Conservation (phyloP, 2,329 filamentous ascomycete genomes). For the Aspergillus pseudoglaucus region DNA sequence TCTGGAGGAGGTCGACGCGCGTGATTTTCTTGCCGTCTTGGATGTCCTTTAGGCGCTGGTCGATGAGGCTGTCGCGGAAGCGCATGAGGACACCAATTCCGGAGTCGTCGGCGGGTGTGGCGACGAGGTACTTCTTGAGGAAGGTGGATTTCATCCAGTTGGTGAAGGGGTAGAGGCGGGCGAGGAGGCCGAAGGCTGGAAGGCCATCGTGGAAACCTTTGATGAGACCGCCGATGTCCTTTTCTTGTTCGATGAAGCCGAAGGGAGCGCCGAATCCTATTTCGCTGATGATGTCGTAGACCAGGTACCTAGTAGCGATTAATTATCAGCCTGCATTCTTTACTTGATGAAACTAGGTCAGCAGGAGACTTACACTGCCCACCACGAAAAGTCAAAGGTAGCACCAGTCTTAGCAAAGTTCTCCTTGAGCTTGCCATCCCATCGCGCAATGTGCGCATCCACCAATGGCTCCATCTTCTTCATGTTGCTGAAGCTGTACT, state of each 20-base stretch:
- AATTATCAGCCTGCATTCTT: neutral
- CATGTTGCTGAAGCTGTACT: slow-evolving; percentile 52
- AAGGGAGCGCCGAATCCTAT: slow-evolving; percentile 52
- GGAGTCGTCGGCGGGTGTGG: slow-evolving; percentile 47
- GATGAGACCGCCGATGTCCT: slow-evolving; percentile 50
- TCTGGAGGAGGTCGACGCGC: slow-evolving; percentile 50
- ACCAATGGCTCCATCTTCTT: slow-evolving; percentile 55
- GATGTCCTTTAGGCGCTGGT: slow-evolving; percentile 44
- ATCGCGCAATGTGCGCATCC: slow-evolving; percentile 46
- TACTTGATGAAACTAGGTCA: too few species aligned
- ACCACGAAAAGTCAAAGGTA: slow-evolving; percentile 50
- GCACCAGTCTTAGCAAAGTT: slow-evolving; percentile 42
- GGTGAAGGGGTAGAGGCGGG: slow-evolving; percentile 49
- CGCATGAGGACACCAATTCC: slow-evolving; percentile 53
- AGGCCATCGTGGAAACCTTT: slow-evolving; percentile 50
- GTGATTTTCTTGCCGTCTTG: slow-evolving; percentile 39
- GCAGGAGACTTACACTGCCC: slow-evolving; percentile 40
- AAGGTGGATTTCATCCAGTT: slow-evolving; percentile 51
- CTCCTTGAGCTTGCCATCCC: slow-evolving; percentile 44
- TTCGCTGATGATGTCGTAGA: slow-evolving; percentile 53
- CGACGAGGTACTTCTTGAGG: slow-evolving; percentile 48
- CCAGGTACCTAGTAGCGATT: slow-evolving; percentile 28
- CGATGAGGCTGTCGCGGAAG: slow-evolving; percentile 50
- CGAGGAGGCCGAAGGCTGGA: slow-evolving; percentile 46
- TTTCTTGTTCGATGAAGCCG: slow-evolving; percentile 49